Percentiles rank a stretch among this genome's conserved stretches.
Evolutionary conservation across 2,329 filamentous ascomycete genomes (phyloP).

Genomic region (Grosmannia penicillata): DNA sequence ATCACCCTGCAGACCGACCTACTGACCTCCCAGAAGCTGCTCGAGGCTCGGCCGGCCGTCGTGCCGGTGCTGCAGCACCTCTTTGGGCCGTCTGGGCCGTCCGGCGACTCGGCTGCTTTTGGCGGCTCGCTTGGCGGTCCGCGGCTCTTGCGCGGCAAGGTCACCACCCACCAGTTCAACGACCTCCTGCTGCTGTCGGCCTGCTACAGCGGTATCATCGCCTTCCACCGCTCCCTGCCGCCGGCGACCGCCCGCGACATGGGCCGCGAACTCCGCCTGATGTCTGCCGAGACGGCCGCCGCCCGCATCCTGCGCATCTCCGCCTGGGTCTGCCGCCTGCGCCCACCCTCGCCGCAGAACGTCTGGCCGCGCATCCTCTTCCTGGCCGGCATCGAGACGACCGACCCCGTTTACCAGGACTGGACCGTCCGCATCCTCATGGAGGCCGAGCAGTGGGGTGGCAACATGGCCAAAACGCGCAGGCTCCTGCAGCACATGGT

Average conservation of each 20-base stretch:
- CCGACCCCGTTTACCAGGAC: conserved; percentile 11
- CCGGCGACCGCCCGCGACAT: background rate
- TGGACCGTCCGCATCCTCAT: conserved; percentile 6
- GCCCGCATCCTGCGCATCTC: conserved; percentile 3
- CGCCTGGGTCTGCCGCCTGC: conserved; percentile 1
- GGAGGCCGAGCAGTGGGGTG: conserved; percentile 3
- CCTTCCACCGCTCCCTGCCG: conserved; percentile 2
- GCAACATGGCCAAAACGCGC: conserved; percentile 4
- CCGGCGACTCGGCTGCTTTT: too few relatives aligned
- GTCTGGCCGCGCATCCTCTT: conserved; percentile 11
- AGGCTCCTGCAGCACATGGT: conserved; percentile 1
- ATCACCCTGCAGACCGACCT: conserved; percentile 1
- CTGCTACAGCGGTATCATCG: conserved; percentile 4
- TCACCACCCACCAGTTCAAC: conserved; percentile 2
- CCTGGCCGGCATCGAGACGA: conserved; percentile 10
- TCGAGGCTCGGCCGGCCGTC: conserved; percentile 2
- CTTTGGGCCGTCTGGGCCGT: too few relatives aligned
- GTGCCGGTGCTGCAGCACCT: background rate
- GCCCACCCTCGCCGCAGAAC: conserved; percentile 4
- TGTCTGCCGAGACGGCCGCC: background rate
- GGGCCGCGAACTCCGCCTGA: background rate
- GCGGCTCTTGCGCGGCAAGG: background rate
- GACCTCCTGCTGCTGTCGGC: conserved; percentile 4
- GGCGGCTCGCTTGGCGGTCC: too few relatives aligned
- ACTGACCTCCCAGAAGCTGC: background rate